phyloP scores from a whole-genome alignment of 2,329 filamentous ascomycete species.

The Trichoderma sp. region DNA sequence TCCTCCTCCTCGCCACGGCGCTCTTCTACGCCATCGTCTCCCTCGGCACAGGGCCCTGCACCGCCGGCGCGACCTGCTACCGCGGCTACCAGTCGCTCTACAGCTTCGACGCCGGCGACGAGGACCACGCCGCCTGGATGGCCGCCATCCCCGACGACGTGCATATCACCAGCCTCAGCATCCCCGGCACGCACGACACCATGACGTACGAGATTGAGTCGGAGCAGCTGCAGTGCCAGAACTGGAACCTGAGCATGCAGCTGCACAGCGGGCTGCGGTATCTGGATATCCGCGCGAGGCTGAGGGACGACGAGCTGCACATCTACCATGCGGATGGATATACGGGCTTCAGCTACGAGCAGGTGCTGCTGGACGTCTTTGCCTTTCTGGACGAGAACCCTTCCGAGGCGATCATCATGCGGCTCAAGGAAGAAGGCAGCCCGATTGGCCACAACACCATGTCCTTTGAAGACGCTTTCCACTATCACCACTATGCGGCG shows the following conservation, averaged over 20 bases:
- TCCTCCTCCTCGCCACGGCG: constrained; percentile 34
- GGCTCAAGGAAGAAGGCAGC: constrained; percentile 53
- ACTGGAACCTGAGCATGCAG: constrained; percentile 50
- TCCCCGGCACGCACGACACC: constrained; percentile 59
- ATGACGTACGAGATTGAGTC: constrained; percentile 51
- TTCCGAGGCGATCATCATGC: constrained; percentile 53
- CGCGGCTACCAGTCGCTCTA: constrained; percentile 39
- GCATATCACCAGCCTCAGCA: constrained; percentile 50
- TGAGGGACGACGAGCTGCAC: constrained; percentile 48
- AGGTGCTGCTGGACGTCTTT: constrained; percentile 50
- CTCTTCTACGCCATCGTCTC: constrained; percentile 37
- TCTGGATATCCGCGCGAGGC: constrained; percentile 53
- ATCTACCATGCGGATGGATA: constrained; percentile 53
- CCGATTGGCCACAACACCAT: constrained; percentile 44
- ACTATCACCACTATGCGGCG: constrained; percentile 44
- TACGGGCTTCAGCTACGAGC: constrained; percentile 50
- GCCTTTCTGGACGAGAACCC: constrained; percentile 52
- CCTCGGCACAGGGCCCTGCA: constrained; percentile 35
- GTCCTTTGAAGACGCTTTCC: constrained; percentile 53
- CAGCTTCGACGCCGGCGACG: constrained; percentile 48
- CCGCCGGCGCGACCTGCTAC: constrained; percentile 38
- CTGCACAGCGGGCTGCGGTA: constrained; percentile 53
- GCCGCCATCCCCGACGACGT: constrained; percentile 46
- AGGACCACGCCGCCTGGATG: constrained; percentile 49
- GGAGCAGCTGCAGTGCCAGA: constrained; percentile 52